phyloP scores from a whole-genome alignment of 1,284 basidiomycete genomes.

The Mycena sp. region DNA sequence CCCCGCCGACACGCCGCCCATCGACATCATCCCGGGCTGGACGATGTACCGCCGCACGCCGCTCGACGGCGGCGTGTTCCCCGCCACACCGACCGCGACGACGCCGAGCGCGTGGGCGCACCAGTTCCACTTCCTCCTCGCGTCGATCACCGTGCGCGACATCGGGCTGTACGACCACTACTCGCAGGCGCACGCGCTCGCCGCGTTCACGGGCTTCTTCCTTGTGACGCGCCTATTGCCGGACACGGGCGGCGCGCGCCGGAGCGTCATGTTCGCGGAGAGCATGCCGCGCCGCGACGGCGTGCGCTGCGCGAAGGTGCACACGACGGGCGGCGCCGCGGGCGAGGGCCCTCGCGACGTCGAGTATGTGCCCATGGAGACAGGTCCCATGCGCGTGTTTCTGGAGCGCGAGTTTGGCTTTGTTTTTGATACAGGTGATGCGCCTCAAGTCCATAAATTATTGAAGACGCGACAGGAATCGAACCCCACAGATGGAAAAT shows the following conservation, averaged over 20 bases:
- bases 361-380: conserved; percentile 26
- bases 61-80: neutral
- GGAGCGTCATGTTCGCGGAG: conserved; percentile 27
- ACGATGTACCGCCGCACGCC: conserved; percentile 26
- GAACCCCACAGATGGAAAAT: too few species aligned
- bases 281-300: conserved; percentile 23
- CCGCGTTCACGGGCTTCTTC: conserved; percentile 28
- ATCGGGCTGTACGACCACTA: conserved; percentile 28
- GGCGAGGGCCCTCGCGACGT: conserved; percentile 19
- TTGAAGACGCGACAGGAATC: too few species aligned
- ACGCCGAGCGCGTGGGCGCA: conserved; percentile 21
- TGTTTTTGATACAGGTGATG: too few species aligned
- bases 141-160: conserved; percentile 27
- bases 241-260: conserved; percentile 24
- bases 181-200: conserved; percentile 27
- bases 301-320: conserved; percentile 18
- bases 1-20: conserved; percentile 22
- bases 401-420: conserved; percentile 28
- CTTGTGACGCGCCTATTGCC: conserved; percentile 27
- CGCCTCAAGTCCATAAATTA: too few species aligned
- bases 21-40: conserved; percentile 25
- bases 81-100: neutral
- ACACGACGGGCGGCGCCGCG: conserved; percentile 25
- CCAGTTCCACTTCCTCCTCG: conserved; percentile 27
- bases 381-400: conserved; percentile 23